Evolutionary conservation across 805 yeast species (phyloP), one percentile per base, ranked within the genome.

Genomic region (Scheffersomyces stipitis): DNA sequence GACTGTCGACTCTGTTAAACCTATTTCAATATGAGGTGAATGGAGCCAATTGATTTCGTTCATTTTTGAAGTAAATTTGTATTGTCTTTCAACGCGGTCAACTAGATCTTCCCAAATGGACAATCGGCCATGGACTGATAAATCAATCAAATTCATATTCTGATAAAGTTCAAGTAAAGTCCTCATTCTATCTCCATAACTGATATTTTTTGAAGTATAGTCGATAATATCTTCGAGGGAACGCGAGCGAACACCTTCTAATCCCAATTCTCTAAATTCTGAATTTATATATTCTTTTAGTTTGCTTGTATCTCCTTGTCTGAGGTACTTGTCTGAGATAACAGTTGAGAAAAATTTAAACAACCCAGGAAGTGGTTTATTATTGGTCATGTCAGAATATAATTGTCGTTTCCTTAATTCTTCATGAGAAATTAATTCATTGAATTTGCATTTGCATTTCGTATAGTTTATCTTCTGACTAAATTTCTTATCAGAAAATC

Each of bases 21-120:
- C 44, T 10, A 40, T 47, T 10, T 27, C 28, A 3, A 52, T 13
- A 10, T 28, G 36, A 1, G 49, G 41, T 4, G 51, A 45, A 17
- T 40, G 41, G 4, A 52, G 17, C 58, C 54, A 51, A 30, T 54
- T 44, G 5, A 51, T 8, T 13, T 38, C 36, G 38, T 46, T 46
- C 50, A 56, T 52, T 29, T 52, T 44, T 7, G 31, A 45, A 6
- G 51, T 49, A 32, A 55, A 59, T 27, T 47, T 29, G 28, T 46
- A 54, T 37, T 56, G 62, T 23, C 58, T 31, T 9, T 42, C 5
- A 5, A 55, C 53, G 37, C 50, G 49, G 4, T 55, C 56, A 10
- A 56, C 63, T 28, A 59, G 45, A 33, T 59, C 61, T 30, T 52
- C 61, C 10, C 9, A 20, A 7, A 20, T 20, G 7, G 24, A 10